A percentile compares a stretch with the other conserved stretches of the same genome.
These are phyloP conservation scores for Ogataea populi-albae DNA, from an alignment of 805 yeast species.

Conservation along the genomic window DNA sequence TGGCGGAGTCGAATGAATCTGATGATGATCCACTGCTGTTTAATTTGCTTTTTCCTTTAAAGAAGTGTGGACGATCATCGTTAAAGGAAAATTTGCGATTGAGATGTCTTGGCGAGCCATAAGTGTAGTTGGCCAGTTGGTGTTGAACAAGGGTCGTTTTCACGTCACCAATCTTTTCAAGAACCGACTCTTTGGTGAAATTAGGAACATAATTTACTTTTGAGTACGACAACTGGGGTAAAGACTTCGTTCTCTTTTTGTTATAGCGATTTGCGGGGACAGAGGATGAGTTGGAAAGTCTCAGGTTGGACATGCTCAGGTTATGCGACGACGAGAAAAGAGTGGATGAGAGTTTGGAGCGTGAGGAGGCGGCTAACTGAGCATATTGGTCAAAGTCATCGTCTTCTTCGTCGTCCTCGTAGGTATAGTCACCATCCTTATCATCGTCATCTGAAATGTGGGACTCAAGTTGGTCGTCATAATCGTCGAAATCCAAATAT, in stretches of 20 bases:
- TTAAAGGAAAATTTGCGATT: slow-evolving; percentile 29
- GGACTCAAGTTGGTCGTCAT: too few relatives aligned
- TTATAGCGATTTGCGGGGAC: slow-evolving; percentile 4
- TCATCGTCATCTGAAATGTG: too few relatives aligned
- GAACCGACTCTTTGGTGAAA: slow-evolving; percentile 32
- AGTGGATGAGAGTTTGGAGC: slow-evolving; percentile 17
- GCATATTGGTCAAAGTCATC: slow-evolving; percentile 9
- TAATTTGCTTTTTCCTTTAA: slow-evolving; percentile 2
- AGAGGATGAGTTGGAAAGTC: slow-evolving; percentile 11
- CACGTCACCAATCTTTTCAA: slow-evolving; percentile 41
- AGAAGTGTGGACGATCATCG: slow-evolving; percentile 11
- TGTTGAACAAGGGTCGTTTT: slow-evolving; percentile 35
- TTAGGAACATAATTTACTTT: slow-evolving; percentile 38
- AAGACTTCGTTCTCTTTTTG: slow-evolving; percentile 49
- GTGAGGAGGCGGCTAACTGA: slow-evolving; percentile 6
- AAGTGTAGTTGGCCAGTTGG: slow-evolving; percentile 28
- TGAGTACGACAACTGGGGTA: slow-evolving; percentile 53
- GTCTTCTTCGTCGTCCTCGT: slow-evolving; percentile 13
- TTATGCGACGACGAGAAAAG: slow-evolving; percentile 15
- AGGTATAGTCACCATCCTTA: slow-evolving; percentile 10
- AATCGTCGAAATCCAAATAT: slow-evolving; percentile 11
- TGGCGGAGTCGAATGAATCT: slow-evolving; percentile 21
- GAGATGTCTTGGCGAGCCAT: slow-evolving; percentile 14
- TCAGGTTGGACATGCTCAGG: slow-evolving; percentile 18
- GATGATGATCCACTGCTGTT: slow-evolving; percentile 19